Evolutionary conservation across 2,329 filamentous ascomycete genomes (phyloP).

Genomic region (Sodiomyces alkalinus): DNA sequence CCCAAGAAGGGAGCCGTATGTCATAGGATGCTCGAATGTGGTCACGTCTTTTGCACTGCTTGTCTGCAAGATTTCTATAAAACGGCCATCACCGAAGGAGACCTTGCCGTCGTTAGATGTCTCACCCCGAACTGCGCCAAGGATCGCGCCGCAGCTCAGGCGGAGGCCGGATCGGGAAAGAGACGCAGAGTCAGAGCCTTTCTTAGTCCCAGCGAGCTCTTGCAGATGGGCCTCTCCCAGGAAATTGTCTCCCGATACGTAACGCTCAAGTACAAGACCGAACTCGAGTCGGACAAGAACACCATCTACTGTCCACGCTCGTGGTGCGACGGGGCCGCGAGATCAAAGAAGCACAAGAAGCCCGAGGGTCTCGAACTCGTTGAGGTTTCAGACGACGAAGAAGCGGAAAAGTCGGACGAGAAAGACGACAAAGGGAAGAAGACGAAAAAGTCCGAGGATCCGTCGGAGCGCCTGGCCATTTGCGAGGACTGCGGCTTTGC

Average conservation of each 20-base stretch:
- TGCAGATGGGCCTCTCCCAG: conserved; percentile 57
- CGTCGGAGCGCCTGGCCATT: conserved; percentile 56
- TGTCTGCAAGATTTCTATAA: conserved; percentile 87
- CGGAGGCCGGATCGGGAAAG: conserved; percentile 12
- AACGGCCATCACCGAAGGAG: conserved; percentile 72
- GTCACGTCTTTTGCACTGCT: conserved; percentile 79
- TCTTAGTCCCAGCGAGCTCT: conserved; percentile 69
- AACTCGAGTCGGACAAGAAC: conserved; percentile 79
- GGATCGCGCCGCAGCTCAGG: conserved; percentile 26
- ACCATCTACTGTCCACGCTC: conserved; percentile 84
- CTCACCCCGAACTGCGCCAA: conserved; percentile 66
- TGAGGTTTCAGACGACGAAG: conserved; percentile 38
- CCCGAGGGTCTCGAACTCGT: conserved; percentile 48
- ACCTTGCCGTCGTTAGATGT: conserved; percentile 66
- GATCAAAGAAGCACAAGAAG: conserved; percentile 58
- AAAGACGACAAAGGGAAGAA: conserved; percentile 9
- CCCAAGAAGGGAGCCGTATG: conserved; percentile 78
- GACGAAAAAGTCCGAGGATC: conserved; percentile 14
- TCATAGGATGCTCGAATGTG: conserved; percentile 68
- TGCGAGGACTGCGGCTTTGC: conserved; percentile 84
- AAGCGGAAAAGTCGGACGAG: conserved; percentile 17
- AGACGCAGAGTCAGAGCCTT: conserved; percentile 47
- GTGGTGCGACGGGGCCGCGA: conserved; percentile 85
- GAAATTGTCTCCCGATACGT: conserved; percentile 75
- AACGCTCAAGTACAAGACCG: conserved; percentile 78